Conservation (phyloP, 2,329 filamentous ascomycete genomes). For the Tolypocladium pustulatum region DNA sequence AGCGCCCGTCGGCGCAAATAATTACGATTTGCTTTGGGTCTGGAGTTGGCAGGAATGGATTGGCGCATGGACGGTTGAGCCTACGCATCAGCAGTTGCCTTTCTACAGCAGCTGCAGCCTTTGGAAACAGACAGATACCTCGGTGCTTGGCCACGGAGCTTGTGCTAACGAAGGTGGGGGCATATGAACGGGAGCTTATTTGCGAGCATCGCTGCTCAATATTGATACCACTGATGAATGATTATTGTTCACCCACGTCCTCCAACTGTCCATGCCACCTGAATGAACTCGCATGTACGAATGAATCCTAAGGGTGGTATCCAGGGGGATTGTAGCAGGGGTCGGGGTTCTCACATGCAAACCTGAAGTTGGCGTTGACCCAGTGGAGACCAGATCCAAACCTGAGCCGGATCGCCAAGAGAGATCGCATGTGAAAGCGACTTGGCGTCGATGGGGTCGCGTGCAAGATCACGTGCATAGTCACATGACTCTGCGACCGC, state of each 20-base stretch:
- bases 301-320: background rate
- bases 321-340: background rate
- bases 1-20: background rate
- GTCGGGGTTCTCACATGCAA: background rate
- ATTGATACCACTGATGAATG: background rate
- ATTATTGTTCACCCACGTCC: background rate
- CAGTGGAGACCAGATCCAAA: background rate
- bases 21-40: background rate
- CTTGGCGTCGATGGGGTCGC: background rate
- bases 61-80: background rate
- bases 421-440: background rate
- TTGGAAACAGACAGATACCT: background rate
- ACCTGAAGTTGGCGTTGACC: background rate
- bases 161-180: background rate
- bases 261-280: background rate
- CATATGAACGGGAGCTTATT: background rate
- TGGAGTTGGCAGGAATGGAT: background rate
- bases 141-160: background rate
- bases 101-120: background rate
- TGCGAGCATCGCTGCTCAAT: background rate
- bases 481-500: constrained; percentile 1
- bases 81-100: background rate
- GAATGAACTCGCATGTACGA: background rate
- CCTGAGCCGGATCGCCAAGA: background rate
- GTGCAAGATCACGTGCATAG: background rate